Percentiles rank a stretch among this genome's conserved stretches.
Evolutionary conservation across 129 eudicot genomes (phyloP).

Genomic region (Lactuca saligna): DNA sequence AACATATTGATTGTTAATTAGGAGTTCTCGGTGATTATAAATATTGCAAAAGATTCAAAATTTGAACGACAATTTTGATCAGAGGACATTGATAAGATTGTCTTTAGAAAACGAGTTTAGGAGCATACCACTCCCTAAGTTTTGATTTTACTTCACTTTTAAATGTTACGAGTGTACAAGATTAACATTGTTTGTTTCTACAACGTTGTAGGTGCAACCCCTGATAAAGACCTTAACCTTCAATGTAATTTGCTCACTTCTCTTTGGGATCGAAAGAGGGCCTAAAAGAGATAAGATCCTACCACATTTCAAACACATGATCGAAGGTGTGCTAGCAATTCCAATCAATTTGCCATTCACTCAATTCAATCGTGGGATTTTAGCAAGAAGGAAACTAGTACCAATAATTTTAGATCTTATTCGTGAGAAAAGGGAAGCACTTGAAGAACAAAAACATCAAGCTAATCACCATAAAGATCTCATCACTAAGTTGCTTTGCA

Average conservation of each 20-base stretch:
- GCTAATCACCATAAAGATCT: constrained; percentile 33
- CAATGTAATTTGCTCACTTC: constrained; percentile 40
- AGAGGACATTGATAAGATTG: no score
- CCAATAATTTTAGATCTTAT: constrained; percentile 34
- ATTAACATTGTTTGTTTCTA: neutral
- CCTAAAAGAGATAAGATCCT: constrained; percentile 36
- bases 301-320: constrained; percentile 30
- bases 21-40: no score
- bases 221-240: constrained; percentile 42
- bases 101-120: no score
- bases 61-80: no score
- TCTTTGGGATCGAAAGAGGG: constrained; percentile 46
- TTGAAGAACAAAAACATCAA: constrained; percentile 20
- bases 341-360: constrained; percentile 45
- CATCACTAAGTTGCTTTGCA: constrained; percentile 37
- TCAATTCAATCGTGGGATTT: constrained; percentile 28
- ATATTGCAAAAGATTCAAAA: no score
- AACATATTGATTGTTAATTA: no score
- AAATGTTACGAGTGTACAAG: no score
- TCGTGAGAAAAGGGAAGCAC: constrained; percentile 31
- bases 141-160: constrained; percentile 21
- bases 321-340: constrained; percentile 33
- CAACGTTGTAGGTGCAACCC: constrained; percentile 34
- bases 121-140: constrained; percentile 32
- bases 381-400: constrained; percentile 34